Conservation (phyloP, 2,329 filamentous ascomycete genomes). For the Dissoconium aciculare region DNA sequence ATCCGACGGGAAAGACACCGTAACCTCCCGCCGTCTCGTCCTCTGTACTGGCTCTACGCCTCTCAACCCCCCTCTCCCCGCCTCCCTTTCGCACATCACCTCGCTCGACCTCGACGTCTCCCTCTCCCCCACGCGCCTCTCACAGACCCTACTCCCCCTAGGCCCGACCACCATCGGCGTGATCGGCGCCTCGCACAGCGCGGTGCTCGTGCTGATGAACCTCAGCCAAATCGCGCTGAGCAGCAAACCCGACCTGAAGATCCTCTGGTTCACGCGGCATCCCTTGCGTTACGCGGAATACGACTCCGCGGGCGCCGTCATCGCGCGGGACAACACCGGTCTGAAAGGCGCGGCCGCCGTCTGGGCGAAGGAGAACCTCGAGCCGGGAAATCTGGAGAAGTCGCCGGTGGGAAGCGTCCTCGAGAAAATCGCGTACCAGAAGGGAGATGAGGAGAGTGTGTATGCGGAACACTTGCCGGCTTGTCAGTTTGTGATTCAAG, state of each 20-base stretch:
- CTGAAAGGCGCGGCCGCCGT: constrained; percentile 46
- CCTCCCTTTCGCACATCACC: constrained; percentile 26
- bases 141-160: constrained; percentile 25
- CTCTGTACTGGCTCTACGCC: constrained; percentile 46
- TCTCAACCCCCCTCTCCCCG: constrained; percentile 30
- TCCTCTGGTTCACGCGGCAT: constrained; percentile 50
- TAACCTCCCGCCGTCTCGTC: constrained; percentile 30
- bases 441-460: constrained; percentile 34
- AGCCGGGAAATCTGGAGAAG: constrained; percentile 33
- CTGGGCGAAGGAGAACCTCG: constrained; percentile 45
- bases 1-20: constrained; percentile 17
- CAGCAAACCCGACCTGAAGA: constrained; percentile 38
- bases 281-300: constrained; percentile 46
- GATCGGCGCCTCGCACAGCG: constrained; percentile 48
- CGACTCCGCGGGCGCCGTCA: constrained; percentile 42
- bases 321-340: constrained; percentile 49
- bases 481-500: constrained; percentile 42
- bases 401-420: constrained; percentile 34
- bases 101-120: constrained; percentile 41
- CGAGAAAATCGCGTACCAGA: constrained; percentile 27
- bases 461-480: constrained; percentile 34
- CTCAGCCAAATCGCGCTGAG: constrained; percentile 39
- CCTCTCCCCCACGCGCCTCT: constrained; percentile 38
- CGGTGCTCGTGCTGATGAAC: constrained; percentile 48
- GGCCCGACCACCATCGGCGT: constrained; percentile 37